These are phyloP conservation scores for Gymnopilus junonius DNA, from an alignment of 768 basidiomycete species.

Conservation along the genomic window DNA sequence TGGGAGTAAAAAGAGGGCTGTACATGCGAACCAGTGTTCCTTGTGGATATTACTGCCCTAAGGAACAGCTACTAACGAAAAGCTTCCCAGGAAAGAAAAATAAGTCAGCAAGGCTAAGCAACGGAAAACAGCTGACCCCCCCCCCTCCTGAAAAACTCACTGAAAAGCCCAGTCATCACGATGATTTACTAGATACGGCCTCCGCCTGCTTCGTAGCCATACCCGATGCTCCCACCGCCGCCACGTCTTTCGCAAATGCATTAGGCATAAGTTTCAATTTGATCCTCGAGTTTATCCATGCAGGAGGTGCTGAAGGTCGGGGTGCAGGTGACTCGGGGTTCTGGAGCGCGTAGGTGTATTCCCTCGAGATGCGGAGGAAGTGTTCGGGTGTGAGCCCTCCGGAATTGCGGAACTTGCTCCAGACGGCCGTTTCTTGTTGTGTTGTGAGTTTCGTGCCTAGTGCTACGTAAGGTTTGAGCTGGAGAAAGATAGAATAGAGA, in stretches of 20 bases:
- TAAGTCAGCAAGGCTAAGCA: too few species aligned
- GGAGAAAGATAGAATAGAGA: neutral
- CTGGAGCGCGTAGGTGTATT: conserved; percentile 23
- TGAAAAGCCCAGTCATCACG: neutral
- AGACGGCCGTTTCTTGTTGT: conserved; percentile 38
- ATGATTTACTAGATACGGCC: neutral
- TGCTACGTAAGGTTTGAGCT: conserved; percentile 78
- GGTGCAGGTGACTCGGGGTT: conserved; percentile 14
- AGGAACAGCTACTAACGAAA: neutral
- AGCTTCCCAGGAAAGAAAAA: too few species aligned
- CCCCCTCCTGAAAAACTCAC: neutral
- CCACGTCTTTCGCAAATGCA: neutral
- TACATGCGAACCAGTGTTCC: neutral
- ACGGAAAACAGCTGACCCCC: too few species aligned
- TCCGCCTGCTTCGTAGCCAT: neutral
- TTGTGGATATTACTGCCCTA: neutral
- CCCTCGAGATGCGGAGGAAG: conserved; percentile 45
- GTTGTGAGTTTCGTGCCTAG: conserved; percentile 43
- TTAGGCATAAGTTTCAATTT: conserved; percentile 7
- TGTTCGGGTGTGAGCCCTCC: conserved; percentile 47
- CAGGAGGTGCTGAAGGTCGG: neutral
- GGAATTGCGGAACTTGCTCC: conserved; percentile 40
- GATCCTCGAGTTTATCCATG: conserved; percentile 12
- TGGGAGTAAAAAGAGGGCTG: neutral
- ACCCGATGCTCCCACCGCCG: neutral